Conservation (phyloP, 192 early-diverging fungal genomes). For the Spinellus fusiger region DNA sequence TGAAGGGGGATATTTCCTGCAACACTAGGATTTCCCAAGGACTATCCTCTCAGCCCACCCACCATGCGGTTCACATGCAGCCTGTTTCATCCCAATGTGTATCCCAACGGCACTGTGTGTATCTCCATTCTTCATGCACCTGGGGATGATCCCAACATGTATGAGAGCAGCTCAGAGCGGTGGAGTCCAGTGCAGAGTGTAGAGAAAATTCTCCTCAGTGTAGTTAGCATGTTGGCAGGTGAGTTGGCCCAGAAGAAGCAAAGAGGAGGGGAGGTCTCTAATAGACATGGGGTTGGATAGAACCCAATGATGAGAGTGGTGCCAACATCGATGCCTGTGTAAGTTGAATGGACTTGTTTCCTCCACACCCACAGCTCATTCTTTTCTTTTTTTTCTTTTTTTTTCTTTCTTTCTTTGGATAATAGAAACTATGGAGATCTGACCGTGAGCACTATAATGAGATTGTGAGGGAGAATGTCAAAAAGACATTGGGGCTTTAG, state of each 20-base stretch:
- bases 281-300: conserved; percentile 25
- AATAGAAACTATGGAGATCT: conserved; percentile 84
- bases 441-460: conserved; percentile 78
- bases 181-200: conserved; percentile 98
- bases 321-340: conserved; percentile 97
- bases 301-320: conserved; percentile 97
- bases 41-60: conserved; percentile 95
- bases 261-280: neutral
- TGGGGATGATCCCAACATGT: conserved; percentile 96
- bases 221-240: conserved; percentile 91
- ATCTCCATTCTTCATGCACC: conserved; percentile 98
- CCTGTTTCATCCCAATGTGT: conserved; percentile 96
- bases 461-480: conserved; percentile 73
- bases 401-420: neutral
- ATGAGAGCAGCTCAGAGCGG: conserved; percentile 91
- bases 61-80: conserved; percentile 94
- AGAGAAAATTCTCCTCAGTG: conserved; percentile 94
- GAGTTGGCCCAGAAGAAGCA: conserved; percentile 8
- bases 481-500: conserved; percentile 74
- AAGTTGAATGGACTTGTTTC: conserved; percentile 29
- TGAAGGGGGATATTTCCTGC: conserved; percentile 94
- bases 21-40: conserved; percentile 78
- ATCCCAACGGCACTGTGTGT: conserved; percentile 92
- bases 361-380: neutral
- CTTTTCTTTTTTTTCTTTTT: conserved; percentile 6